phyloP scores from a whole-genome alignment of 31 red algal genomes.

The Asparagopsis taxiformis region DNA sequence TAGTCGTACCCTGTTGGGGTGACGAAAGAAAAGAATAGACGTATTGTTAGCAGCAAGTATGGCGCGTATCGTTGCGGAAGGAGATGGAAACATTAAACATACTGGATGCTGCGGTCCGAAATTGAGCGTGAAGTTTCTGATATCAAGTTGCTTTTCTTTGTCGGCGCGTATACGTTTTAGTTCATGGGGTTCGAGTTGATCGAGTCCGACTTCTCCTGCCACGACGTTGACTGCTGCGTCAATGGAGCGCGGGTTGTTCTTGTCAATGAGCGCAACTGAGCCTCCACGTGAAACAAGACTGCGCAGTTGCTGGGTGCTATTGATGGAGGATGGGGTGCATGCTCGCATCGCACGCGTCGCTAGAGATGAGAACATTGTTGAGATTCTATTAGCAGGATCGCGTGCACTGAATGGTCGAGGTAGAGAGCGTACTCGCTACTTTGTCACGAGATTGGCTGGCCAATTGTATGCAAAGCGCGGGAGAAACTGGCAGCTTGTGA shows the following conservation, averaged over 20 bases:
- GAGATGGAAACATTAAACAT: constrained; percentile 1
- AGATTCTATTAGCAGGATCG: too few relatives aligned
- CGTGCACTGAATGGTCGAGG: too few relatives aligned
- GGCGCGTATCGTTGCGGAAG: too few relatives aligned
- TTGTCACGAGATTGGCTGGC: too few relatives aligned
- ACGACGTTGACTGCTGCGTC: constrained; percentile 69
- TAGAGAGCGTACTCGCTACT: too few relatives aligned
- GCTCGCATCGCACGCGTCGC: constrained; percentile 14
- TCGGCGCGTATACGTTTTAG: constrained; percentile 69
- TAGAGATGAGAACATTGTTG: constrained; percentile 29
- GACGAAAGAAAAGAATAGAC: too few relatives aligned
- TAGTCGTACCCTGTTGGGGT: too few relatives aligned
- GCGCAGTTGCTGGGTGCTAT: constrained; percentile 7
- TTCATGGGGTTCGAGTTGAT: constrained; percentile 81
- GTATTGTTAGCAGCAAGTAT: too few relatives aligned
- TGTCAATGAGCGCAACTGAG: background rate
- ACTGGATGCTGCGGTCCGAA: constrained; percentile 99
- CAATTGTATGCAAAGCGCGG: too few relatives aligned
- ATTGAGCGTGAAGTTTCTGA: constrained; percentile 95
- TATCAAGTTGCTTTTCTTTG: constrained; percentile 81
- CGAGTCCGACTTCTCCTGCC: constrained; percentile 62
- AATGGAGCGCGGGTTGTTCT: constrained; percentile 28
- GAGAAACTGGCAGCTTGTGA: too few relatives aligned
- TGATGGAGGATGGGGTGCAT: too few relatives aligned
- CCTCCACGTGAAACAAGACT: constrained; percentile 17